Base-by-base conservation (phyloP, 352 stramenopile species). In the Lagenidium giganteum region DNA sequence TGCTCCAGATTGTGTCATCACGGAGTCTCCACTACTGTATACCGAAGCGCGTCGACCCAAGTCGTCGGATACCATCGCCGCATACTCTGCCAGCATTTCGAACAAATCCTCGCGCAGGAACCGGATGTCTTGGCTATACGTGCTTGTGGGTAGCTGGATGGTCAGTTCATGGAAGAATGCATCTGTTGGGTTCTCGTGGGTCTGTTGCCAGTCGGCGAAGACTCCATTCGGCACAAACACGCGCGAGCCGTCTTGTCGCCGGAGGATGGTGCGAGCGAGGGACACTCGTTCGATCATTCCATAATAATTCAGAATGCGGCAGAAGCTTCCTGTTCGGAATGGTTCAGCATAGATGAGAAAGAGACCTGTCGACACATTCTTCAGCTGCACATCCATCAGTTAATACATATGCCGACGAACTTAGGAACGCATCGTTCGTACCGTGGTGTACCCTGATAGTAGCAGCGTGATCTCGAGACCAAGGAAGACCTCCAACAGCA, bases 291-390 rank as follows among this genome's bases (percentile, higher is more conserved):
- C 81, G 13, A 93, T 83, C 46, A 81, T 80, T 2, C 81, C 81
- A 12, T 64, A 28, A 18, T 86, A 47, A 5, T 56, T 34, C 7
- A 62, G 57, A 21, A 91, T 65, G 26, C 65, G 52, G 38, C 79
- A 83, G 36, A 76, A 57, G 36, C 74, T 89, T 2, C 78, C 78
- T 0, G 70, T 86, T 18, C 75, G 70, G 31, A 93, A 89, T 0
- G 81, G 81, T 50, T 93, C 81, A 11, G 78, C 73, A 46, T 87
- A 93, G 47, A 91, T 86, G 18, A 93, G 64, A 36, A 91, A 93
- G 18, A 93, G 64, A 2, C 81, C 81, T 0, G 65, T 88, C 8
- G 73, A 70, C 32, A 90, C 65, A 48, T 93, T 93, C 53, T 89
- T 89, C 17, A 93, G 57, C 80, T 93, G 36, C 5, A 27, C 22